A percentile compares a stretch with the other conserved stretches of the same genome.
Evolutionary conservation across 768 basidiomycete genomes (phyloP).

Genomic region (Cubamyces lactineus): DNA sequence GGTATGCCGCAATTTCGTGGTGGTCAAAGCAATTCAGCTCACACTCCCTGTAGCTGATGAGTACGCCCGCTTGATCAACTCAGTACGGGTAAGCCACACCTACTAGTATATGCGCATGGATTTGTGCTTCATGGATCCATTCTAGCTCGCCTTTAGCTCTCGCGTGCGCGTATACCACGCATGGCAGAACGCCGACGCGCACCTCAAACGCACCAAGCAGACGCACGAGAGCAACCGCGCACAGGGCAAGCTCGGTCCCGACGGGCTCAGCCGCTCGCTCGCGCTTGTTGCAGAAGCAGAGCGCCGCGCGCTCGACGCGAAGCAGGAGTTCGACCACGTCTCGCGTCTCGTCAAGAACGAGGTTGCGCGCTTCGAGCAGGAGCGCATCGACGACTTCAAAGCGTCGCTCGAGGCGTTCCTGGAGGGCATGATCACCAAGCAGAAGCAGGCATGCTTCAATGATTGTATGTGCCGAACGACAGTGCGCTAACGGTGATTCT

Average conservation of each 20-base stretch:
- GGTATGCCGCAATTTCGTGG: conserved; percentile 40
- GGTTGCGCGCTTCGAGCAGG: conserved; percentile 88
- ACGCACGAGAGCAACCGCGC: conserved; percentile 81
- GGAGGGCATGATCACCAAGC: conserved; percentile 82
- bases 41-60: conserved; percentile 65
- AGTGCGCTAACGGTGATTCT: background rate
- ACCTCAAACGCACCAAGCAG: conserved; percentile 71
- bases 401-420: conserved; percentile 78
- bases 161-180: conserved; percentile 80
- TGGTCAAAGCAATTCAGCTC: background rate
- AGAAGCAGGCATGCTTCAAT: conserved; percentile 51
- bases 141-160: conserved; percentile 83
- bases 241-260: conserved; percentile 72
- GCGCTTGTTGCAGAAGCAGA: conserved; percentile 89
- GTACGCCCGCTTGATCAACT: conserved; percentile 88
- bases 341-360: conserved; percentile 90
- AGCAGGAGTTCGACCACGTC: conserved; percentile 86
- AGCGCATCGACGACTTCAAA: conserved; percentile 94
- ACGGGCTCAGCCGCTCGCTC: conserved; percentile 73
- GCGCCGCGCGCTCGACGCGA: conserved; percentile 77
- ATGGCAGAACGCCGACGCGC: conserved; percentile 82
- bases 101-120: background rate
- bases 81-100: conserved; percentile 68
- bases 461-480: background rate
- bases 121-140: background rate